A percentile compares a stretch with the other conserved stretches of the same genome.
These are phyloP conservation scores for Pelomyxa schiedti DNA, from an alignment of 78 protist genomes.

Conservation along the genomic window DNA sequence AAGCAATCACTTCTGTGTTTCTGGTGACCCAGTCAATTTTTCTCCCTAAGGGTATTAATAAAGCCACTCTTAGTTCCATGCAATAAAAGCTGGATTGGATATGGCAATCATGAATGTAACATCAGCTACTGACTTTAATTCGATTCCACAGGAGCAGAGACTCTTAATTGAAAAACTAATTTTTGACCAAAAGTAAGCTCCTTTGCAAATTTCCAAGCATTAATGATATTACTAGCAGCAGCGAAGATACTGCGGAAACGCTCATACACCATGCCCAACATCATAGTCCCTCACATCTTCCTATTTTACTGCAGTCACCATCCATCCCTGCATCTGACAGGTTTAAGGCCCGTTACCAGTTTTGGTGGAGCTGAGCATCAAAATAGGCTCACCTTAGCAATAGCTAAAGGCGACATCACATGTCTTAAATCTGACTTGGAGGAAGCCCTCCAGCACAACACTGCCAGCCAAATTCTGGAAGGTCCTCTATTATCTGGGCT, in stretches of 20 bases:
- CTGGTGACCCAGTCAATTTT: slow-evolving; percentile 15
- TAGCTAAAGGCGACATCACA: slow-evolving; percentile 26
- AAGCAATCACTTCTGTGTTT: slow-evolving; percentile 92
- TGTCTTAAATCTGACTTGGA: slow-evolving; percentile 82
- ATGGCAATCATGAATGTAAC: slow-evolving; percentile 99
- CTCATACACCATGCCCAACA: too few relatives aligned
- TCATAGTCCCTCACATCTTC: too few relatives aligned
- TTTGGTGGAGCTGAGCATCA: too few relatives aligned
- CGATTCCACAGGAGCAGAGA: slow-evolving; percentile 63
- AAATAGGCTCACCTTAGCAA: too few relatives aligned
- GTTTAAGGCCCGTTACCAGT: too few relatives aligned
- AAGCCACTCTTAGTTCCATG: slow-evolving; percentile 46
- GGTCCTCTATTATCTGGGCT: slow-evolving; percentile 96
- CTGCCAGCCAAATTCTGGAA: slow-evolving; percentile 33
- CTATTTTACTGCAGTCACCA: too few relatives aligned
- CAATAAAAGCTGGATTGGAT: slow-evolving; percentile 87
- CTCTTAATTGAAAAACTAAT: slow-evolving; percentile 52
- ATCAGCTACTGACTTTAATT: slow-evolving; percentile 76
- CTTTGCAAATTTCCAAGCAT: too few relatives aligned
- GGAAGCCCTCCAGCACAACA: slow-evolving; percentile 51
- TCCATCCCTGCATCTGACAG: too few relatives aligned
- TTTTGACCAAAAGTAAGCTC: slow-evolving; percentile 39
- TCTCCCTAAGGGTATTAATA: neutral
- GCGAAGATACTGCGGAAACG: too few relatives aligned
- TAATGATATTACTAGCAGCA: too few relatives aligned